These are phyloP conservation scores for Colletotrichum tamarilloi DNA, from an alignment of 2,329 filamentous ascomycete genomes.

Conservation along the genomic window DNA sequence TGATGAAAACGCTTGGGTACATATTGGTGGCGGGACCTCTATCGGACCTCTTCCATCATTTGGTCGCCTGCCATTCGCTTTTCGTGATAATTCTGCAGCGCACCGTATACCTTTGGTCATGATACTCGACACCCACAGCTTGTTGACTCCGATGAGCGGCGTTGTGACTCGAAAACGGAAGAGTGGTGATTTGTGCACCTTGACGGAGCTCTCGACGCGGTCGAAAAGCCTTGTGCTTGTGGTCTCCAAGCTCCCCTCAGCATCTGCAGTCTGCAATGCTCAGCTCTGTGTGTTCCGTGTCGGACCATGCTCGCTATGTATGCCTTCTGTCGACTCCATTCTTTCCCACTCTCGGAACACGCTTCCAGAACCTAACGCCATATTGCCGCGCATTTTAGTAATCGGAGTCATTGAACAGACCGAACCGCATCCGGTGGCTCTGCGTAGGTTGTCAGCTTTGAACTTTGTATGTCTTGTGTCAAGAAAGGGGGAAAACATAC, in stretches of 20 bases:
- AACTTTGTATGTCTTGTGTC: constrained; percentile 17
- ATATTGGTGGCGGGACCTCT: constrained; percentile 19
- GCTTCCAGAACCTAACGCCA: constrained; percentile 28
- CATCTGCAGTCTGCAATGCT: constrained; percentile 17
- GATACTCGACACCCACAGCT: neutral
- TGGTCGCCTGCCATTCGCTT: neutral
- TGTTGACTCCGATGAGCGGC: constrained; percentile 11
- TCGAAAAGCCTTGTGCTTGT: constrained; percentile 2
- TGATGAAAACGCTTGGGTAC: constrained; percentile 31
- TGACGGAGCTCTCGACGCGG: constrained; percentile 12
- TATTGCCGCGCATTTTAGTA: constrained; percentile 51
- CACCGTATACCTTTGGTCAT: constrained; percentile 1
- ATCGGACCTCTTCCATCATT: constrained; percentile 1
- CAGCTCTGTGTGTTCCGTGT: constrained; percentile 10
- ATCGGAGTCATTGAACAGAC: constrained; percentile 77
- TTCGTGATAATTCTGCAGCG: constrained; percentile 1
- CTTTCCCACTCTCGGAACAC: constrained; percentile 29
- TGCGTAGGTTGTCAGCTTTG: constrained; percentile 50
- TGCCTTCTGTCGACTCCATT: constrained; percentile 33
- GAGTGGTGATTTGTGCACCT: constrained; percentile 13
- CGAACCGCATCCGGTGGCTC: constrained; percentile 83
- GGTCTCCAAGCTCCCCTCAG: constrained; percentile 8
- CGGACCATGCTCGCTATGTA: constrained; percentile 35
- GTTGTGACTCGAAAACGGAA: constrained; percentile 10
- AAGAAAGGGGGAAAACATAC: constrained; percentile 66